Conservation (phyloP, 1,284 basidiomycete species). For the Neonothopanus nambi region DNA sequence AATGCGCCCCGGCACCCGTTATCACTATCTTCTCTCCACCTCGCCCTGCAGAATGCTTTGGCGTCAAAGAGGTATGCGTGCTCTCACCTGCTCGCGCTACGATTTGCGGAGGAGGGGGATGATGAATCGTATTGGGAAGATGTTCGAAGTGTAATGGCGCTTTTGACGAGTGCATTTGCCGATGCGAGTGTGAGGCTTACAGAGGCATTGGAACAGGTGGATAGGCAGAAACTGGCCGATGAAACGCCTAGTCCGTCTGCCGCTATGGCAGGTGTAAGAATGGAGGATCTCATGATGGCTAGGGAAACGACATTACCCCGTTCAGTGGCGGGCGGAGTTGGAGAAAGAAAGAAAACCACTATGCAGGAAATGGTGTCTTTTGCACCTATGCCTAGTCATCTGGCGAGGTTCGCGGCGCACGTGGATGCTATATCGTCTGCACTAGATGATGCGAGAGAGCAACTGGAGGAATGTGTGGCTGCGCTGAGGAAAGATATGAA, state of each 20-base stretch:
- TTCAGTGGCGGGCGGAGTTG: conserved; percentile 4
- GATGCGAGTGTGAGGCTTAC: conserved; percentile 62
- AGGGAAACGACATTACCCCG: conserved; percentile 10
- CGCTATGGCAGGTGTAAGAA: conserved; percentile 9
- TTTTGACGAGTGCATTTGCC: conserved; percentile 64
- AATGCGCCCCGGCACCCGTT: conserved; percentile 63
- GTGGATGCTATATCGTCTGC: conserved; percentile 66
- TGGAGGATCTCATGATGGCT: background rate
- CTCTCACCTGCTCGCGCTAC: conserved; percentile 71
- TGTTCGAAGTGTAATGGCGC: conserved; percentile 67
- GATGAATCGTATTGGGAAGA: conserved; percentile 81
- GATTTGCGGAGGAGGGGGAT: conserved; percentile 61
- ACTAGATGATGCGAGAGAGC: conserved; percentile 63
- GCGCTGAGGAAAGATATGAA: conserved; percentile 44
- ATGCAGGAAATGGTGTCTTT: conserved; percentile 48
- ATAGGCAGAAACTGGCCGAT: conserved; percentile 48
- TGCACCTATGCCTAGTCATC: conserved; percentile 67
- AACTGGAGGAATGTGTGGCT: conserved; percentile 60
- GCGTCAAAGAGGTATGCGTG: conserved; percentile 73
- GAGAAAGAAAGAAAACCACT: conserved; percentile 19
- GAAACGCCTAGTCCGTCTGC: conserved; percentile 44
- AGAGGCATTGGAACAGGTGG: conserved; percentile 60
- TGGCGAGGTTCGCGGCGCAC: conserved; percentile 68
- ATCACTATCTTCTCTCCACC: conserved; percentile 60
- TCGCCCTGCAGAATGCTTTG: conserved; percentile 61